These are phyloP conservation scores for Geotrichum siamense DNA, from an alignment of 1,139 yeast genomes.

Conservation along the genomic window DNA sequence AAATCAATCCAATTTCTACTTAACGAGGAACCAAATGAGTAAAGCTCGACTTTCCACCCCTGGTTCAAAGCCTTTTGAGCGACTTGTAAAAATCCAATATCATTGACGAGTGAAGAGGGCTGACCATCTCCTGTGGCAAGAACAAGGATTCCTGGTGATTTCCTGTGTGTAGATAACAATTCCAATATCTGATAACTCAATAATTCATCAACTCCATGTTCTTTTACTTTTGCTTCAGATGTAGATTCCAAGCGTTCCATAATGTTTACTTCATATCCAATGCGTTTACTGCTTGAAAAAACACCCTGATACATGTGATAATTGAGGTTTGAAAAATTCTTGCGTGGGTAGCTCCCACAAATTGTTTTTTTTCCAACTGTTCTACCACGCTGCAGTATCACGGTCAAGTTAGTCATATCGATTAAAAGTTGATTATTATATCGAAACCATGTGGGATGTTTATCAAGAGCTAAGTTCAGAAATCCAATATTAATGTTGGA, in stretches of 20 bases:
- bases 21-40: conserved; percentile 21
- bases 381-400: conserved; percentile 23
- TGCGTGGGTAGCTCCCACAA: conserved; percentile 11
- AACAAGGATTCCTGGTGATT: conserved; percentile 20
- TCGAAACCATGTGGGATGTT: neutral
- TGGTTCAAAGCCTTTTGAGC: conserved; percentile 19
- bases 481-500: conserved; percentile 24
- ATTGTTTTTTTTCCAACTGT: conserved; percentile 11
- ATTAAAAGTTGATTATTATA: conserved; percentile 1
- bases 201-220: conserved; percentile 25
- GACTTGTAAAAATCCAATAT: conserved; percentile 20
- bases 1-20: conserved; percentile 21
- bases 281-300: conserved; percentile 9
- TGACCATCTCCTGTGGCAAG: conserved; percentile 28
- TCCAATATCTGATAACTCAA: conserved; percentile 19
- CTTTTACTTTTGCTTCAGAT: conserved; percentile 15
- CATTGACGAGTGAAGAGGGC: conserved; percentile 18
- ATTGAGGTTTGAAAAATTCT: neutral
- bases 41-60: conserved; percentile 26
- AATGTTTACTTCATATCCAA: conserved; percentile 11
- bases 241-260: conserved; percentile 12
- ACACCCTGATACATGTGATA: conserved; percentile 9
- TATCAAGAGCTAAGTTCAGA: conserved; percentile 2
- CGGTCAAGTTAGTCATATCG: conserved; percentile 20
- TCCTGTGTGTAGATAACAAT: conserved; percentile 1